Conservation (phyloP, 805 yeast genomes). For the Zygosaccharomyces bisporus region DNA sequence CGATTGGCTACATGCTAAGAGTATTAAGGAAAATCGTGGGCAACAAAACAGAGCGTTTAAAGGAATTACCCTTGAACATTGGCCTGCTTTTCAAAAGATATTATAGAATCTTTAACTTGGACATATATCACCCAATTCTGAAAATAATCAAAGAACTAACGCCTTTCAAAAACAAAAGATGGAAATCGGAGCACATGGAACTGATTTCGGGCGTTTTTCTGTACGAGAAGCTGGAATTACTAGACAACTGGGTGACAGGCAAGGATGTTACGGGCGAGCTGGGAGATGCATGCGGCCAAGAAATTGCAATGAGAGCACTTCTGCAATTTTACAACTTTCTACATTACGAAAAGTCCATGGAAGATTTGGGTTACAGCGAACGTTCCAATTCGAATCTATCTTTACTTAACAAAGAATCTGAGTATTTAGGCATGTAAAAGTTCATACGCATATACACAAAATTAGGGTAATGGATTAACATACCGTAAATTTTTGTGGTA, state of each 20-base stretch:
- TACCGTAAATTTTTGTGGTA: not conserved
- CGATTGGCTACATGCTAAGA: conserved; percentile 38
- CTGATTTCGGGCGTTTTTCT: conserved; percentile 81
- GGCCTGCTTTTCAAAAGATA: conserved; percentile 38
- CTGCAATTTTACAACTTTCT: conserved; percentile 70
- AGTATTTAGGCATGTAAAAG: conserved; percentile 31
- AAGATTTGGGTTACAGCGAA: conserved; percentile 50
- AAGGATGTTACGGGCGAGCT: conserved; percentile 71
- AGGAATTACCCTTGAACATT: conserved; percentile 33
- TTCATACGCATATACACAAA: not conserved
- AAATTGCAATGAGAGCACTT: conserved; percentile 74
- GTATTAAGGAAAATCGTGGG: conserved; percentile 56
- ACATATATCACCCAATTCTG: conserved; percentile 64
- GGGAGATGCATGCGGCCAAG: conserved; percentile 77
- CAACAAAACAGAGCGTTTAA: conserved; percentile 64
- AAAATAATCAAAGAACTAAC: conserved; percentile 72
- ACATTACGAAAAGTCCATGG: conserved; percentile 52
- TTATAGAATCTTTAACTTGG: conserved; percentile 55
- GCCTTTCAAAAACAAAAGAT: conserved; percentile 89
- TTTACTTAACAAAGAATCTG: conserved; percentile 43
- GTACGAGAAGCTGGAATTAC: conserved; percentile 63
- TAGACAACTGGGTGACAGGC: conserved; percentile 88
- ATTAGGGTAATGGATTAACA: not conserved
- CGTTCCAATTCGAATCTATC: conserved; percentile 31
- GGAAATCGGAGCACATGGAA: conserved; percentile 94